A percentile compares a stretch with the other conserved stretches of the same genome.
phyloP scores from a whole-genome alignment of 2,329 filamentous ascomycete species.

The Exophiala sideris region DNA sequence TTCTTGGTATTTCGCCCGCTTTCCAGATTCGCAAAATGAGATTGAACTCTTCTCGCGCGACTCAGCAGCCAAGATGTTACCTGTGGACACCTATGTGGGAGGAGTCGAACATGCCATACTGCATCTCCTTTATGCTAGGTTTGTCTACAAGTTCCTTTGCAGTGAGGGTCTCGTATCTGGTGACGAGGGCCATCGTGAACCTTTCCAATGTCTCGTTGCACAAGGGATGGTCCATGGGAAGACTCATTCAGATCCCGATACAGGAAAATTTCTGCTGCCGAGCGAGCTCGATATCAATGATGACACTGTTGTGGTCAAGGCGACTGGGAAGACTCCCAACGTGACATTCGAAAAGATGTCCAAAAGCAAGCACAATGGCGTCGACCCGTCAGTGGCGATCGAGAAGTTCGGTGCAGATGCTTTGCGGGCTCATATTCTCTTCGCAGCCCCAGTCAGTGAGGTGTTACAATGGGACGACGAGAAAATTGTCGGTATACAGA shows the following conservation, averaged over 20 bases:
- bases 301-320: slow-evolving; percentile 57
- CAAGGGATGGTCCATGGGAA: slow-evolving; percentile 93
- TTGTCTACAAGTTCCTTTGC: slow-evolving; percentile 84
- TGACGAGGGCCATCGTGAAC: slow-evolving; percentile 56
- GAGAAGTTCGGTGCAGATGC: slow-evolving; percentile 75
- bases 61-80: slow-evolving; percentile 56
- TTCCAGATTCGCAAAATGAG: slow-evolving; percentile 66
- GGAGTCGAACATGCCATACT: slow-evolving; percentile 89
- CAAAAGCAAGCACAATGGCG: slow-evolving; percentile 89
- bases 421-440: slow-evolving; percentile 80
- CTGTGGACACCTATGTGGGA: slow-evolving; percentile 84
- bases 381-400: slow-evolving; percentile 73
- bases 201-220: slow-evolving; percentile 76
- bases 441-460: slow-evolving; percentile 80
- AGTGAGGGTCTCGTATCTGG: slow-evolving; percentile 40
- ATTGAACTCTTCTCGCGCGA: slow-evolving; percentile 60
- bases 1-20: slow-evolving; percentile 88
- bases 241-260: slow-evolving; percentile 72
- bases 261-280: slow-evolving; percentile 71
- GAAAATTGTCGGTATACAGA: slow-evolving; percentile 75
- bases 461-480: slow-evolving; percentile 83
- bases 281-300: slow-evolving; percentile 62
- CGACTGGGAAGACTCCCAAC: slow-evolving; percentile 57
- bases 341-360: slow-evolving; percentile 88
- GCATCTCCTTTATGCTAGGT: slow-evolving; percentile 82